Conservation (phyloP, 73 alveolate species). For the Paraurostyla sp. region DNA sequence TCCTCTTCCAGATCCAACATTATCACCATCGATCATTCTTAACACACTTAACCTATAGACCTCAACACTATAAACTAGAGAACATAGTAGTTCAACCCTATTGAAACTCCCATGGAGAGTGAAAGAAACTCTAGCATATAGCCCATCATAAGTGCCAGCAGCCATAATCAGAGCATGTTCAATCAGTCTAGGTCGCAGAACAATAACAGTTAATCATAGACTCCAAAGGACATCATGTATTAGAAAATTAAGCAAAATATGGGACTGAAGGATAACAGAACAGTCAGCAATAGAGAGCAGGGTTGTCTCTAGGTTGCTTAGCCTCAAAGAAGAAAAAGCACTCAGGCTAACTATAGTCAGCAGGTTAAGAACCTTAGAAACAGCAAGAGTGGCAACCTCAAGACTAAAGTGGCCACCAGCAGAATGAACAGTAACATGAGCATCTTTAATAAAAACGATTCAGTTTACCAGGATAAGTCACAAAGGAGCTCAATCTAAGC, state of each 20-base stretch:
- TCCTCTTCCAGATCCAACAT: too few relatives aligned
- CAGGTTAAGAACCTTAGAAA: slow-evolving; percentile 15
- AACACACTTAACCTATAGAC: not conserved
- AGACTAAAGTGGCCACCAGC: not conserved
- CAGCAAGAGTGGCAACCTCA: slow-evolving; percentile 39
- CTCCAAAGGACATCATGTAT: slow-evolving; percentile 32
- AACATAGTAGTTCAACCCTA: slow-evolving; percentile 10
- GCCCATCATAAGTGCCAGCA: slow-evolving; percentile 17
- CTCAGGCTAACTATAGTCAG: slow-evolving; percentile 1
- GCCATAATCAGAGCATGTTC: not conserved
- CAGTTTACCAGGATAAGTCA: too few relatives aligned
- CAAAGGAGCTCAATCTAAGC: too few relatives aligned
- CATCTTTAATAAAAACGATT: not conserved
- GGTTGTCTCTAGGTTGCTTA: not conserved
- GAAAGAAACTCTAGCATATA: not conserved
- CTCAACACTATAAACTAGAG: not conserved
- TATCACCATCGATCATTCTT: not conserved
- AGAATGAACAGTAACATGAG: not conserved
- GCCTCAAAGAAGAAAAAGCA: slow-evolving; percentile 20
- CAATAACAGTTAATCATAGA: not conserved
- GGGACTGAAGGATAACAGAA: slow-evolving; percentile 5
- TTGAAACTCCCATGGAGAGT: slow-evolving; percentile 47
- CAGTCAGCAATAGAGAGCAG: slow-evolving; percentile 15
- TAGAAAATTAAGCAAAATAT: not conserved
- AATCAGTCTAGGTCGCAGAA: not conserved